A percentile compares a stretch with the other conserved stretches of the same genome.
Conservation (phyloP, 306 rosid genomes). For the Vicia sativa region DNA sequence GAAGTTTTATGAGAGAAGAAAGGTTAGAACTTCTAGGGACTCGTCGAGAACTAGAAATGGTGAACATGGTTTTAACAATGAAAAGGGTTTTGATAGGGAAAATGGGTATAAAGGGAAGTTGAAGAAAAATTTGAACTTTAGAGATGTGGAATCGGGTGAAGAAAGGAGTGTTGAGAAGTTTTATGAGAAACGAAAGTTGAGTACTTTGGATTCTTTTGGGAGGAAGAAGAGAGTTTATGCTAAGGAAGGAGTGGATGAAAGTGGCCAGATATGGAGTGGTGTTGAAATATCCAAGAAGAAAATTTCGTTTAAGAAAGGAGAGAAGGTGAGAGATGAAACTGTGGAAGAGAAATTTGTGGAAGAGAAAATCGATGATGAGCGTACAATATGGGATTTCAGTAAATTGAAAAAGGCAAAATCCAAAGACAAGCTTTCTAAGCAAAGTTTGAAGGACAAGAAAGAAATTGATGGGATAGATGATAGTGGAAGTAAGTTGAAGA, state of each 20-base stretch:
- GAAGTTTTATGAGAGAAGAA: constrained; percentile 25
- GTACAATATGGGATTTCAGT: constrained; percentile 49
- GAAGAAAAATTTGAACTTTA: constrained; percentile 31
- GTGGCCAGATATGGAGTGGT: constrained; percentile 18
- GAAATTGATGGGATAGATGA: constrained; percentile 35
- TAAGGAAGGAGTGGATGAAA: constrained; percentile 33
- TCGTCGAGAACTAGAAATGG: constrained; percentile 24
- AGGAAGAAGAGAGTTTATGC: constrained; percentile 47
- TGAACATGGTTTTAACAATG: constrained; percentile 9
- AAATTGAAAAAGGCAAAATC: constrained; percentile 34
- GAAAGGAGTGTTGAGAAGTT: constrained; percentile 27
- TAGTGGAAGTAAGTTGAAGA: constrained; percentile 33
- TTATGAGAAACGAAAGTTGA: constrained; percentile 35
- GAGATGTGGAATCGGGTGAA: constrained; percentile 18
- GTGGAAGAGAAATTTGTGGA: constrained; percentile 8
- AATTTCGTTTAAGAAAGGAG: constrained; percentile 26
- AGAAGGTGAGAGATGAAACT: constrained; percentile 29
- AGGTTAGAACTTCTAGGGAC: constrained; percentile 15
- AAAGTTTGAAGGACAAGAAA: constrained; percentile 34
- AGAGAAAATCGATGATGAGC: constrained; percentile 19
- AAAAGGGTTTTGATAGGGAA: constrained; percentile 11
- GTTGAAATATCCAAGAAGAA: constrained; percentile 34
- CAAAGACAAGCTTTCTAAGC: constrained; percentile 41
- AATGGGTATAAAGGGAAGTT: constrained; percentile 37
- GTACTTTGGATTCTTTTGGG: constrained; percentile 39